These are phyloP conservation scores for Paratrypanosoma confusum DNA, from an alignment of 208 protist species.

Conservation along the genomic window DNA sequence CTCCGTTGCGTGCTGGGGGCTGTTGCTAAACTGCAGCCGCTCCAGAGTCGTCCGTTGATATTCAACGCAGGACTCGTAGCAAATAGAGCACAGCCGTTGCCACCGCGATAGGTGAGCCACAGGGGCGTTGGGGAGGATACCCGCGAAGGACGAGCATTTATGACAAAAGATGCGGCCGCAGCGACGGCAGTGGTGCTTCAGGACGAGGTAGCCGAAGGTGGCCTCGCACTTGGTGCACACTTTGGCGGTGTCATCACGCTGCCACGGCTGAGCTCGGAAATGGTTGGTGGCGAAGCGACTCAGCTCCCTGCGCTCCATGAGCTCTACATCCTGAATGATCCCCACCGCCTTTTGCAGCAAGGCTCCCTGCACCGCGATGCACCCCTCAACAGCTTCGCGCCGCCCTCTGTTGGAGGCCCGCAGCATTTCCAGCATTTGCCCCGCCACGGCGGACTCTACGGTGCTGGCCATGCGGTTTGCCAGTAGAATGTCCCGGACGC, in stretches of 20 bases:
- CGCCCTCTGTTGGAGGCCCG: neutral
- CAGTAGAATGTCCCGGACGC: slow-evolving; percentile 29
- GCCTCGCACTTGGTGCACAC: slow-evolving; percentile 18
- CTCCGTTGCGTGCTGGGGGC: too few species aligned
- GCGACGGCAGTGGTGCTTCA: slow-evolving; percentile 43
- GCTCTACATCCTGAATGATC: neutral
- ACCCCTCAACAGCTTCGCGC: neutral
- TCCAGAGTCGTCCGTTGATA: slow-evolving; percentile 14
- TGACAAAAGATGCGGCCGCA: slow-evolving; percentile 72
- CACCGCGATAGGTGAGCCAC: too few species aligned
- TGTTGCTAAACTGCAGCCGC: too few species aligned
- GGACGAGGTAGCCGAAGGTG: slow-evolving; percentile 26
- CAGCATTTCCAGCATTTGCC: slow-evolving; percentile 17
- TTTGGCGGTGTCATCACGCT: slow-evolving; percentile 24
- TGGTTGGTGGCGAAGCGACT: slow-evolving; percentile 23
- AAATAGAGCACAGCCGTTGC: slow-evolving; percentile 41
- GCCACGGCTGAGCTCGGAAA: slow-evolving; percentile 21
- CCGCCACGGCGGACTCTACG: slow-evolving; percentile 1
- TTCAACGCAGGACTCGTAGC: slow-evolving; percentile 29
- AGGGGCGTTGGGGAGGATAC: slow-evolving; percentile 28
- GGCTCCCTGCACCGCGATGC: neutral
- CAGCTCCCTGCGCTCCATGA: slow-evolving; percentile 28
- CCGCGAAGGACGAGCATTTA: slow-evolving; percentile 32
- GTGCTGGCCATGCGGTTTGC: slow-evolving; percentile 8
- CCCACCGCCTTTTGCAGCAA: neutral